These are phyloP conservation scores for Phellinidium pouzarii DNA, from an alignment of 1,284 basidiomycete species.

Conservation along the genomic window DNA sequence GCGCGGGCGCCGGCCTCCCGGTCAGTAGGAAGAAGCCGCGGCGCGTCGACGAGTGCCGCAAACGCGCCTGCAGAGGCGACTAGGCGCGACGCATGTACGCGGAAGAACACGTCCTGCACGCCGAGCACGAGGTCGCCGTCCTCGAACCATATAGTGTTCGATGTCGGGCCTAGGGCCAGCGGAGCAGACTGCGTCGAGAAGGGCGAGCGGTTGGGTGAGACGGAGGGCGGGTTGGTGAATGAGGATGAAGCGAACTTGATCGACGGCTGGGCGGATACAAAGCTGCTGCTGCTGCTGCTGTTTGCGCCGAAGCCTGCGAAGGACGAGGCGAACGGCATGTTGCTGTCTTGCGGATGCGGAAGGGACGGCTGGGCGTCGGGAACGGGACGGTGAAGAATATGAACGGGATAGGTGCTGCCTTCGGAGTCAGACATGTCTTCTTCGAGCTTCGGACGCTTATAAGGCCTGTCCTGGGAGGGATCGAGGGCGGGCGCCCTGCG, in stretches of 20 bases:
- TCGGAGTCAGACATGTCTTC: neutral
- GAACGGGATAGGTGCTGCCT: neutral
- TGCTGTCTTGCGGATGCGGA: neutral
- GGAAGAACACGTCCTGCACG: slow-evolving; percentile 22
- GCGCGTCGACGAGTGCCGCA: slow-evolving; percentile 1
- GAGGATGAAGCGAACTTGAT: neutral
- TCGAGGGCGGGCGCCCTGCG: neutral
- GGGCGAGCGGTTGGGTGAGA: neutral
- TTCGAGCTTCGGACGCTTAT: slow-evolving; percentile 1
- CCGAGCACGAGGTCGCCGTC: slow-evolving; percentile 29
- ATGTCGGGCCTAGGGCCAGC: neutral
- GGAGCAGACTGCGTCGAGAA: neutral
- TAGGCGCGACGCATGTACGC: slow-evolving; percentile 29
- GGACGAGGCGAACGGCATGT: neutral
- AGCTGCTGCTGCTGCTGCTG: no score
- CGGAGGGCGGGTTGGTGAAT: slow-evolving; percentile 1
- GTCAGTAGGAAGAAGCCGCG: neutral
- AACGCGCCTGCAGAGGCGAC: slow-evolving; percentile 1
- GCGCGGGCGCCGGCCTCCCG: slow-evolving; percentile 8
- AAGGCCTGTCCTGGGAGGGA: neutral
- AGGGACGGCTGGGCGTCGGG: neutral
- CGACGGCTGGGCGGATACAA: neutral
- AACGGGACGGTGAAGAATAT: neutral
- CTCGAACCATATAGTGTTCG: slow-evolving; percentile 24
- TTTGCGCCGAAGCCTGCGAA: no score